A percentile compares a stretch with the other conserved stretches of the same genome.
phyloP scores from a whole-genome alignment of 2,329 filamentous ascomycete species.

The Sporothrix brunneoviolacea region DNA sequence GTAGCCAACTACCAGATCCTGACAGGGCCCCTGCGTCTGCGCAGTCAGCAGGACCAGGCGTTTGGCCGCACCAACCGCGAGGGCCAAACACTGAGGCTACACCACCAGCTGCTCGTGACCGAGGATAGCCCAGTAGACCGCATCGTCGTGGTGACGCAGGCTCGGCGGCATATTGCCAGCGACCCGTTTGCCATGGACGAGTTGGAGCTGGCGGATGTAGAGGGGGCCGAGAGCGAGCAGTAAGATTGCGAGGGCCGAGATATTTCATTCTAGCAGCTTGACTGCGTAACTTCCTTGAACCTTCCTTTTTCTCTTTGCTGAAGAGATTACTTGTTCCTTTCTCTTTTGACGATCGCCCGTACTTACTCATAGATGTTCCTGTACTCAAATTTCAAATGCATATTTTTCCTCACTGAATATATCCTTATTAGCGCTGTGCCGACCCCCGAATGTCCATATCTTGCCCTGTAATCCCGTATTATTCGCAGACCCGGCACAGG shows the following conservation, averaged over 20 bases:
- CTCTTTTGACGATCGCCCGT: too few relatives aligned
- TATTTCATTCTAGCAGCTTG: background rate
- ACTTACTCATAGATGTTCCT: too few relatives aligned
- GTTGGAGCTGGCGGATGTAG: conserved; percentile 10
- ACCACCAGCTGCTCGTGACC: conserved; percentile 18
- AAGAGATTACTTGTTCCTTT: too few relatives aligned
- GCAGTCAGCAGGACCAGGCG: conserved; percentile 20
- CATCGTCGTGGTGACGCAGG: conserved; percentile 20
- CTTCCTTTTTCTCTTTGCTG: too few relatives aligned
- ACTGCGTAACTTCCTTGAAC: too few relatives aligned
- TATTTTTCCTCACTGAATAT: too few relatives aligned
- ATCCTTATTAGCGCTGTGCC: too few relatives aligned
- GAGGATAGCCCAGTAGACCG: conserved; percentile 21
- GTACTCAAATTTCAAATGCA: too few relatives aligned
- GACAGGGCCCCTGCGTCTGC: conserved; percentile 19
- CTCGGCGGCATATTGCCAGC: conserved; percentile 17
- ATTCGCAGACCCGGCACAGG: too few relatives aligned
- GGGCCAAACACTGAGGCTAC: conserved; percentile 19
- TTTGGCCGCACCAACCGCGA: conserved; percentile 22
- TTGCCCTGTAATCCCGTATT: background rate
- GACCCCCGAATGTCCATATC: too few relatives aligned
- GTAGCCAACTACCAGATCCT: conserved; percentile 21
- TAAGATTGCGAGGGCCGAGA: too few relatives aligned
- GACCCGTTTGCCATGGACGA: conserved; percentile 18
- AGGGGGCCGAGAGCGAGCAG: background rate